Evolutionary conservation across 2,329 filamentous ascomycete species (phyloP).

Genomic region (Calonectria pseudoreteaudii): DNA sequence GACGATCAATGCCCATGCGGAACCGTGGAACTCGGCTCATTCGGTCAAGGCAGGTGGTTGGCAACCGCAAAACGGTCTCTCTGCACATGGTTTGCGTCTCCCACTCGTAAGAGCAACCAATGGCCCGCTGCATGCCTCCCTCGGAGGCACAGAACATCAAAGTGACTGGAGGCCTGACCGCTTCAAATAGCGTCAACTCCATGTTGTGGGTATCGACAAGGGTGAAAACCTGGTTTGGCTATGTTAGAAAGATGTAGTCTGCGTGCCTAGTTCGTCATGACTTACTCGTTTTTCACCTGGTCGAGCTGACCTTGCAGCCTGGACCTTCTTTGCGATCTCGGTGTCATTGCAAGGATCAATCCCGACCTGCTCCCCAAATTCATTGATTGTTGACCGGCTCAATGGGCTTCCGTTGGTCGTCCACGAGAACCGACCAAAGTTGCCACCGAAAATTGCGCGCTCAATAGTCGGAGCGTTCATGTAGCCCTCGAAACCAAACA

Average conservation of each 20-base stretch:
- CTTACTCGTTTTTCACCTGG: conserved; percentile 45
- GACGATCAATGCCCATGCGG: conserved; percentile 41
- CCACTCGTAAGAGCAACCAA: conserved; percentile 44
- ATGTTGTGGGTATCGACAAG: conserved; percentile 52
- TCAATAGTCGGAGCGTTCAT: conserved; percentile 46
- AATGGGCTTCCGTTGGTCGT: conserved; percentile 44
- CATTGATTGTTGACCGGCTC: conserved; percentile 41
- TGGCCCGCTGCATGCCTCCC: conserved; percentile 43
- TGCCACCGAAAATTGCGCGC: conserved; percentile 44
- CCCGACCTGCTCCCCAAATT: conserved; percentile 41
- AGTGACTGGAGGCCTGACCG: conserved; percentile 40
- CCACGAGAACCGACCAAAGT: conserved; percentile 46
- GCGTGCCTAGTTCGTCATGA: background rate
- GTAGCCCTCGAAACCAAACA: conserved; percentile 50
- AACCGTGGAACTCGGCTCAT: conserved; percentile 42
- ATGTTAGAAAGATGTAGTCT: too few species aligned
- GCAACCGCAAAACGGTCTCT: conserved; percentile 41
- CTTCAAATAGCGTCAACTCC: conserved; percentile 49
- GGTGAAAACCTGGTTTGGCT: conserved; percentile 45
- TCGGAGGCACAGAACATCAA: conserved; percentile 44
- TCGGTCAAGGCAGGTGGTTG: conserved; percentile 38
- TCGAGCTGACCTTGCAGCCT: conserved; percentile 40
- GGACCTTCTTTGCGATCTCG: conserved; percentile 40
- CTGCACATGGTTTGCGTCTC: conserved; percentile 43
- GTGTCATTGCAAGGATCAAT: conserved; percentile 42